These are phyloP conservation scores for Cyclanthera cordifolia DNA, from an alignment of 306 rosid genomes.

Conservation along the genomic window DNA sequence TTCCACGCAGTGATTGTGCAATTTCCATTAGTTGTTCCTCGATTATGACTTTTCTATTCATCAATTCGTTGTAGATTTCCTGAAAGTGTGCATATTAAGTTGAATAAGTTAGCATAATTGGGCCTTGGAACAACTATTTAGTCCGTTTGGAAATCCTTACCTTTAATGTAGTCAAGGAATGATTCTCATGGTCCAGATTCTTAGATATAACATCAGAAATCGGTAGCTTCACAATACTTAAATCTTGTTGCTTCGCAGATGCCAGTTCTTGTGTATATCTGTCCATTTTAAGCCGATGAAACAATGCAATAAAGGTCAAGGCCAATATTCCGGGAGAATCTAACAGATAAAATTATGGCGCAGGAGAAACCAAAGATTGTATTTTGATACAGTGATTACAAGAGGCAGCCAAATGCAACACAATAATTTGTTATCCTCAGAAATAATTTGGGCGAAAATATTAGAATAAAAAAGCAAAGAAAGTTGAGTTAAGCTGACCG, in stretches of 20 bases:
- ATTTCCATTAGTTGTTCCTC: slow-evolving; percentile 51
- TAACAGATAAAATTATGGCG: not conserved
- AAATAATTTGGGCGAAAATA: not conserved
- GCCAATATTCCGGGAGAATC: no score
- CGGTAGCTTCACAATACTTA: slow-evolving; percentile 27
- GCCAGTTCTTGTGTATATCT: slow-evolving; percentile 32
- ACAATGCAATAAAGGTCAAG: not conserved
- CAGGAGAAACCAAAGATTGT: not conserved
- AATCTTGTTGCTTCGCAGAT: slow-evolving; percentile 28
- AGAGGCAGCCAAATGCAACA: not conserved
- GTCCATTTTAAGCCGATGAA: slow-evolving; percentile 8
- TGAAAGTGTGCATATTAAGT: slow-evolving; percentile 16
- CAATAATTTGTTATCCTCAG: not conserved
- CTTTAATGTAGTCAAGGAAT: slow-evolving; percentile 29
- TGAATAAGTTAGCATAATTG: not conserved
- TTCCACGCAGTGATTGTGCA: slow-evolving; percentile 26
- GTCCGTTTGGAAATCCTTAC: slow-evolving; percentile 21
- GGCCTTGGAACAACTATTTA: not conserved
- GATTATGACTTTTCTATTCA: slow-evolving; percentile 32
- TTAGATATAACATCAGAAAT: slow-evolving; percentile 26
- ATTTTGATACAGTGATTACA: not conserved
- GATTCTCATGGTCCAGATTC: slow-evolving; percentile 26
- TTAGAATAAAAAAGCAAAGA: not conserved
- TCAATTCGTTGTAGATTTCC: slow-evolving; percentile 40
- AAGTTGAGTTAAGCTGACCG: not conserved